Evolutionary conservation across 345 rosid genomes (phyloP).

Genomic region (Populus simonii): DNA sequence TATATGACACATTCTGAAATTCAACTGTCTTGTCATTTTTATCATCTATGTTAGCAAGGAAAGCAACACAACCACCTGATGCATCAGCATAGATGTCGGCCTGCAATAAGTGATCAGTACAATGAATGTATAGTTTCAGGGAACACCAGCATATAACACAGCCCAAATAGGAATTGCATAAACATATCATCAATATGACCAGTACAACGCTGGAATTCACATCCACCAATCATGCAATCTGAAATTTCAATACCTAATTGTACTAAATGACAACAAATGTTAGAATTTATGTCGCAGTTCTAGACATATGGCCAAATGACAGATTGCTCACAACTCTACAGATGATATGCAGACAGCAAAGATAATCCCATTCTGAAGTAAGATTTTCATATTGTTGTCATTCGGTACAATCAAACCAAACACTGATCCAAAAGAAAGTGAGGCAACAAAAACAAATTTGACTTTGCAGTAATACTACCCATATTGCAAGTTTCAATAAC

Average conservation of each 20-base stretch:
- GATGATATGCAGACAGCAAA: background rate
- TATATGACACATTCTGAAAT: conserved; percentile 57
- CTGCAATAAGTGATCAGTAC: conserved; percentile 35
- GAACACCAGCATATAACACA: background rate
- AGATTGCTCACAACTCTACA: background rate
- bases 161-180: background rate
- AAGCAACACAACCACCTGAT: conserved; percentile 74
- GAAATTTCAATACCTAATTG: background rate
- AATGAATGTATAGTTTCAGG: background rate
- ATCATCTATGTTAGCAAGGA: conserved; percentile 73
- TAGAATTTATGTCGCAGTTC: background rate
- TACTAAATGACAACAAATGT: background rate
- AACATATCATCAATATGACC: background rate
- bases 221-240: background rate
- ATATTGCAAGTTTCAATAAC: background rate
- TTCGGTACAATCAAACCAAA: background rate
- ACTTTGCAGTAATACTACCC: background rate
- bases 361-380: background rate
- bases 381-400: background rate
- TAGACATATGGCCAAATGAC: background rate
- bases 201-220: background rate
- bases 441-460: background rate
- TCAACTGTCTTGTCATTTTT: conserved; percentile 55
- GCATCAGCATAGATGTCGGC: conserved; percentile 68
- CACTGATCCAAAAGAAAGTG: background rate